Conservation (phyloP, 352 stramenopile species). For the Pythium periplocum region DNA sequence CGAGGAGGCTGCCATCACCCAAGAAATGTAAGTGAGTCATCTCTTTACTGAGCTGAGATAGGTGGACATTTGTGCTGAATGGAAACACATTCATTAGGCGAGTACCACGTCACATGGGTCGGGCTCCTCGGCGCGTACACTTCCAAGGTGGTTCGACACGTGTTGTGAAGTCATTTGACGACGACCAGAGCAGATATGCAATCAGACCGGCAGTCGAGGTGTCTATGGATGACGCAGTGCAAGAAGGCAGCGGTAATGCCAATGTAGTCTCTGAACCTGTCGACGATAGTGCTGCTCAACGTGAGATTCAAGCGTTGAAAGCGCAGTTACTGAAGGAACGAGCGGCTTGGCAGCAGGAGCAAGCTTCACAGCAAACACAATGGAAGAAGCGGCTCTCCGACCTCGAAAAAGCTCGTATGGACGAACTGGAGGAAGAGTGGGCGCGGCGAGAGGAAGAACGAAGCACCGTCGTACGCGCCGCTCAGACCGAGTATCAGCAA, state of each 20-base stretch:
- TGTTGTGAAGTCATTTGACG: too few relatives aligned
- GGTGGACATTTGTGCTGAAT: too few relatives aligned
- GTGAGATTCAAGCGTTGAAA: constrained; percentile 19
- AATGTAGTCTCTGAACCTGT: too few relatives aligned
- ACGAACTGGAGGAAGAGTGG: constrained; percentile 76
- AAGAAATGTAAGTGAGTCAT: constrained; percentile 14
- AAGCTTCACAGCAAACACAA: constrained; percentile 39
- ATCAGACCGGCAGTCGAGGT: too few relatives aligned
- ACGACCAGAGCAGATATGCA: too few relatives aligned
- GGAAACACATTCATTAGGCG: too few relatives aligned
- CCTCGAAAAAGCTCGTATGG: constrained; percentile 61
- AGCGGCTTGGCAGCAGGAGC: constrained; percentile 38
- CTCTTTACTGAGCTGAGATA: not conserved
- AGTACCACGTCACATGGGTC: too few relatives aligned
- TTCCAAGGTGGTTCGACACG: too few relatives aligned
- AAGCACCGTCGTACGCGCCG: constrained; percentile 35
- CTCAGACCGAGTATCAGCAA: constrained; percentile 64
- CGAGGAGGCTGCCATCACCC: constrained; percentile 6
- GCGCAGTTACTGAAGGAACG: constrained; percentile 29
- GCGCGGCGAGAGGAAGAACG: constrained; percentile 70
- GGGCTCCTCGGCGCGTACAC: too few relatives aligned
- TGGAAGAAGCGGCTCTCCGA: constrained; percentile 51
- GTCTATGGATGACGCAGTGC: too few relatives aligned
- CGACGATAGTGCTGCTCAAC: too few relatives aligned
- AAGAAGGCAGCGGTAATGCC: too few relatives aligned